phyloP scores from a whole-genome alignment of 805 yeast species.

The Spathaspora sp. region DNA sequence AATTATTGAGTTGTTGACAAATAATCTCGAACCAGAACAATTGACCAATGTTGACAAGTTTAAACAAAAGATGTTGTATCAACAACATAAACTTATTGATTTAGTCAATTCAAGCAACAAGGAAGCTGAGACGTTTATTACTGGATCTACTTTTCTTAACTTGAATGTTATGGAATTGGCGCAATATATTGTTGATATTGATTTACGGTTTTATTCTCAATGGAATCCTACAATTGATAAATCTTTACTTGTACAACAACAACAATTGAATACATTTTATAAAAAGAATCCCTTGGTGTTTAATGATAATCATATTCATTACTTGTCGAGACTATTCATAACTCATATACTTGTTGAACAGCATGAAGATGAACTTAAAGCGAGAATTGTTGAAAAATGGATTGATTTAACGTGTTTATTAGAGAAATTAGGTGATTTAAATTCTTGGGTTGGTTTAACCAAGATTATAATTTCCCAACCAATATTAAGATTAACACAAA shows the following conservation, averaged over 20 bases:
- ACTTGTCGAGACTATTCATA: constrained; percentile 65
- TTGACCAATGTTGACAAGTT: constrained; percentile 49
- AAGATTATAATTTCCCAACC: constrained; percentile 81
- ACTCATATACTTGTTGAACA: constrained; percentile 63
- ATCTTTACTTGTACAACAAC: constrained; percentile 50
- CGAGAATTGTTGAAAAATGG: constrained; percentile 75
- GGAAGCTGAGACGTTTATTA: constrained; percentile 24
- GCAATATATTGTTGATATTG: constrained; percentile 61
- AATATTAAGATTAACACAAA: constrained; percentile 61
- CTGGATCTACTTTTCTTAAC: constrained; percentile 51
- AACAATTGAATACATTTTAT: constrained; percentile 27
- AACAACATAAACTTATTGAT: constrained; percentile 40
- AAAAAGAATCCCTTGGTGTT: constrained; percentile 73
- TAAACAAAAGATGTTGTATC: constrained; percentile 48
- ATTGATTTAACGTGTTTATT: constrained; percentile 74
- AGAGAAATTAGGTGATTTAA: constrained; percentile 85
- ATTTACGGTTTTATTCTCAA: constrained; percentile 53
- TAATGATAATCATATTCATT: constrained; percentile 66
- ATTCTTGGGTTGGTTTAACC: constrained; percentile 89
- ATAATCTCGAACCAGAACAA: constrained; percentile 10
- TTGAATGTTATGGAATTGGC: constrained; percentile 55
- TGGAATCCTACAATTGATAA: constrained; percentile 86
- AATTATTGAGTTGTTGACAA: constrained; percentile 41
- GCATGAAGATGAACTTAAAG: constrained; percentile 44
- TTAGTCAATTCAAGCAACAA: constrained; percentile 10